phyloP scores from a whole-genome alignment of 306 rosid species.

The apple (Malus domestica) region DNA sequence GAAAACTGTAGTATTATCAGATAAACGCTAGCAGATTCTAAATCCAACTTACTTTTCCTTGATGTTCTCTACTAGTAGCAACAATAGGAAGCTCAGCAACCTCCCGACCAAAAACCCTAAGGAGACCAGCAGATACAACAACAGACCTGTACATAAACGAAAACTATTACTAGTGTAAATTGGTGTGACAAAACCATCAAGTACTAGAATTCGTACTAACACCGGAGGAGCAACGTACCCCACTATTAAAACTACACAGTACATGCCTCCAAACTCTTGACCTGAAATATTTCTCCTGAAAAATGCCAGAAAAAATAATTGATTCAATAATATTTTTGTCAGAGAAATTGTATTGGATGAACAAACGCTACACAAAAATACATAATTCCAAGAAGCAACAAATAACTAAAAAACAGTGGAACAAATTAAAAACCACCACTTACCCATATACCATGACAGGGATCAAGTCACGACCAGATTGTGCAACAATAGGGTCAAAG shows the following conservation, averaged over 20 bases:
- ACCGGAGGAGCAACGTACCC: slow-evolving; percentile 44
- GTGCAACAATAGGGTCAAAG: slow-evolving; percentile 96
- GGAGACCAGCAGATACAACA: slow-evolving; percentile 95
- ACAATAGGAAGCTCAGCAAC: slow-evolving; percentile 99
- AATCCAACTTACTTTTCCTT: slow-evolving; percentile 64
- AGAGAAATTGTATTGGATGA: not conserved
- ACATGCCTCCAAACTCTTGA: slow-evolving; percentile 99
- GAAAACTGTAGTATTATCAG: not conserved
- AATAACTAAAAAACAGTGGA: not conserved
- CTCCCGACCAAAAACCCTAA: slow-evolving; percentile 78
- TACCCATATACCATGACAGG: slow-evolving; percentile 99
- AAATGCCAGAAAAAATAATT: not conserved
- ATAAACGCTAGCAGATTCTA: not conserved
- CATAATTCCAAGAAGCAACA: not conserved
- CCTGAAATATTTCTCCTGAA: slow-evolving; percentile 99
- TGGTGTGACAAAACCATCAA: not conserved
- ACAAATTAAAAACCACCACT: slow-evolving; percentile 18
- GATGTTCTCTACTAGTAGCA: slow-evolving; percentile 92
- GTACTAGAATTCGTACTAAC: not conserved
- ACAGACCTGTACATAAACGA: slow-evolving; percentile 52
- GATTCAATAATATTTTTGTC: not conserved
- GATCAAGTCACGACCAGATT: slow-evolving; percentile 93
- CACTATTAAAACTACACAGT: slow-evolving; percentile 85
- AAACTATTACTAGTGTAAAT: not conserved
- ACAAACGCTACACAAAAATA: not conserved